phyloP scores from a whole-genome alignment of 352 stramenopile species.

The Elongisporangium senticosum region DNA sequence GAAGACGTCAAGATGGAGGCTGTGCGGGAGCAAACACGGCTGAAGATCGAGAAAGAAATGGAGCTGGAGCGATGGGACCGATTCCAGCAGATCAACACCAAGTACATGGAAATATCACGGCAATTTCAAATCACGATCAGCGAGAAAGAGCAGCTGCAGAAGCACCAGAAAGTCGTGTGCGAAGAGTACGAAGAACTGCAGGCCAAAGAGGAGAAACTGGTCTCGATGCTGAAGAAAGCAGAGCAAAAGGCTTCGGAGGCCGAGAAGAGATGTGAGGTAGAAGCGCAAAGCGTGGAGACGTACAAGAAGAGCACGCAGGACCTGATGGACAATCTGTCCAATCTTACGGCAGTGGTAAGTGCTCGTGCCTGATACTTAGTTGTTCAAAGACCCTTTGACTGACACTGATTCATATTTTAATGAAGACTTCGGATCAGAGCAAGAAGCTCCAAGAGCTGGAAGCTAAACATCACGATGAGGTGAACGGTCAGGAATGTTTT shows the following conservation, averaged over 20 bases:
- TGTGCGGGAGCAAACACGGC: conserved; percentile 42
- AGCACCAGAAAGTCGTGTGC: conserved; percentile 22
- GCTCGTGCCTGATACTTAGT: not conserved
- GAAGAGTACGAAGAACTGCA: conserved; percentile 18
- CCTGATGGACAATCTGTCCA: conserved; percentile 61
- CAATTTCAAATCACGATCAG: conserved; percentile 30
- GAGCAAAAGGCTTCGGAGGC: conserved; percentile 4
- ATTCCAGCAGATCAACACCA: conserved; percentile 63
- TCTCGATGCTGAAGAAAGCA: conserved; percentile 16
- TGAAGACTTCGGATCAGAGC: conserved; percentile 56
- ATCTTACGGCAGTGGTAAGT: conserved; percentile 49
- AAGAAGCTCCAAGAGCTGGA: conserved; percentile 63
- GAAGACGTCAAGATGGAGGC: conserved; percentile 31
- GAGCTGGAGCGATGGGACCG: conserved; percentile 60
- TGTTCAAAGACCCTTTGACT: not conserved
- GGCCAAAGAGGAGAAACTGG: conserved; percentile 14
- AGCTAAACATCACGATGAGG: conserved; percentile 31
- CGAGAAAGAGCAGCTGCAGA: conserved; percentile 28
- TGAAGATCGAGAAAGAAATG: conserved; percentile 45
- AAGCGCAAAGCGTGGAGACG: conserved; percentile 25
- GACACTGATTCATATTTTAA: not conserved
- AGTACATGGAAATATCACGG: conserved; percentile 51
- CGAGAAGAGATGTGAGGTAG: conserved; percentile 13
- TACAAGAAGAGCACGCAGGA: conserved; percentile 62
- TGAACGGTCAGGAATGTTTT: conserved; percentile 6